A percentile compares a stretch with the other conserved stretches of the same genome.
phyloP scores from a whole-genome alignment of 371 early-diverging fungal species.

The Mucor saturninus region DNA sequence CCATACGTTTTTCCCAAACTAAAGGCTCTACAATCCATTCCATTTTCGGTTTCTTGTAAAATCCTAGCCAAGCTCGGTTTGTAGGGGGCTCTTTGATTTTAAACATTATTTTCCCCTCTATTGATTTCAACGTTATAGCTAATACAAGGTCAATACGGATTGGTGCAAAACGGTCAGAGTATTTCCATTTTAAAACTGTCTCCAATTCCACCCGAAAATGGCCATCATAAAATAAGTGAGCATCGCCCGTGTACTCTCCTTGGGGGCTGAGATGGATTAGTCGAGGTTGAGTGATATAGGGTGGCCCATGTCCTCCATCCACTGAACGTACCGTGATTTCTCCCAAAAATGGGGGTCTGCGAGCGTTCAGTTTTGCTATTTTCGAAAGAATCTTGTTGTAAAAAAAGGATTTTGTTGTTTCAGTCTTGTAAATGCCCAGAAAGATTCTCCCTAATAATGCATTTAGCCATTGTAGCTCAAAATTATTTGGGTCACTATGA shows the following conservation, averaged over 20 bases:
- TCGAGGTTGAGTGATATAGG: slow-evolving; percentile 78
- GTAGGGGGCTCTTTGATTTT: slow-evolving; percentile 85
- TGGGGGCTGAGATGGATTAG: slow-evolving; percentile 67
- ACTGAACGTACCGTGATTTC: slow-evolving; percentile 80
- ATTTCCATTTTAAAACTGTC: slow-evolving; percentile 54
- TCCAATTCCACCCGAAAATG: slow-evolving; percentile 74
- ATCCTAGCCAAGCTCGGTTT: slow-evolving; percentile 89
- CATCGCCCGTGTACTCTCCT: slow-evolving; percentile 76
- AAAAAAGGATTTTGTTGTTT: slow-evolving; percentile 59
- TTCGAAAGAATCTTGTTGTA: slow-evolving; percentile 69
- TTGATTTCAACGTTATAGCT: slow-evolving; percentile 67
- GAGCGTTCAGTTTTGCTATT: slow-evolving; percentile 68
- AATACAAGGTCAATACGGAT: slow-evolving; percentile 79
- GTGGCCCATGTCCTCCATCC: slow-evolving; percentile 79
- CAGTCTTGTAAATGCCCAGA: slow-evolving; percentile 74
- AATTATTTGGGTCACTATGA: slow-evolving; percentile 58
- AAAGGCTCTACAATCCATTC: slow-evolving; percentile 82
- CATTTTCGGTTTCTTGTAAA: slow-evolving; percentile 80
- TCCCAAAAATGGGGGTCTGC: slow-evolving; percentile 75
- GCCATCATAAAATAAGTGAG: slow-evolving; percentile 80
- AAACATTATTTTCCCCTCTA: slow-evolving; percentile 77
- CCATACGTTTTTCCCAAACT: slow-evolving; percentile 83
- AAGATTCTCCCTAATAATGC: slow-evolving; percentile 84
- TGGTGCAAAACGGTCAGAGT: slow-evolving; percentile 62
- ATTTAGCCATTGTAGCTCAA: slow-evolving; percentile 84